Evolutionary conservation across 805 yeast species (phyloP), one percentile per base, ranked within the genome.

Genomic region (Yamadazyma laniorum): DNA sequence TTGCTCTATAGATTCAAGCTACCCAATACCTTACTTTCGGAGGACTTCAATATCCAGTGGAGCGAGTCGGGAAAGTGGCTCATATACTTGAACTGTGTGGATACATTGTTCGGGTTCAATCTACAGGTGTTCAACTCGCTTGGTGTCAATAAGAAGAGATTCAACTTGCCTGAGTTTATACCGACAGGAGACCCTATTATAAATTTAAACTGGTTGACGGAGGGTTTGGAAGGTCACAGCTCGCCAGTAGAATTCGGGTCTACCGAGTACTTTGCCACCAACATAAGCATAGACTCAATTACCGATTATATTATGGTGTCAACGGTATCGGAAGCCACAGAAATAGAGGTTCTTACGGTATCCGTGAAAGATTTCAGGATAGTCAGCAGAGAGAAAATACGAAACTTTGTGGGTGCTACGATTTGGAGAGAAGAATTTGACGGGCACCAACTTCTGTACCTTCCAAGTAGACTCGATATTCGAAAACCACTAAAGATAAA

Each of bases 61-160:
- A 57, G 67, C 1, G 29, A 43, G 1, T 50, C 58, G 5, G 71
- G 71, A 0, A 53, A 49, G 25, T 67, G 72, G 71, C 42, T 67
- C 3, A 41, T 50, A 23, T 44, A 50, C 26, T 59, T 65, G 33
- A 57, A 54, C 36, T 42, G 40, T 18, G 36, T 28, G 5, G 55
- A 53, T 28, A 37, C 36, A 18, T 44, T 65, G 11, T 53, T 44
- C 39, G 67, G 67, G 5, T 62, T 54, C 45, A 47, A 49, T 16
- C 37, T 66, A 23, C 48, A 45, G 30, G 51, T 63, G 3, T 58
- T 49, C 42, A 57, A 57, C 32, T 28, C 58, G 5, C 39, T 63
- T 19, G 70, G 64, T 2, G 37, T 59, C 13, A 50, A 44, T 27
- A 35, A 39, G n/a, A 23, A 34, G 4, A 29, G 32, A 16, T 25